Base-by-base conservation (phyloP, 345 rosid species). In the Gossypium herbaceum region DNA sequence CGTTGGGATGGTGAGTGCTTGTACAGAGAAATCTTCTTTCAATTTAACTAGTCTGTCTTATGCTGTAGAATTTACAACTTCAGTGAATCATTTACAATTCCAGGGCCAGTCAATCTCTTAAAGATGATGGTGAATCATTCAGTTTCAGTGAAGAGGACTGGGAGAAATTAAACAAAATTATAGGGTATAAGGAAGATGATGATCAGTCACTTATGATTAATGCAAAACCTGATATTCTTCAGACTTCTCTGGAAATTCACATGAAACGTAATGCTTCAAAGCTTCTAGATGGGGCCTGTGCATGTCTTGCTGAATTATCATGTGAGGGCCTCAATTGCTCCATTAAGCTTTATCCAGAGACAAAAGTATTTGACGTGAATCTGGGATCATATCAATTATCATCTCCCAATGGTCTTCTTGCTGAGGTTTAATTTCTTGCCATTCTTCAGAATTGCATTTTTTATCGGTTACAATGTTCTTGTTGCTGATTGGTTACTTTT, bases 251-350 rank as follows among this genome's bases (percentile, higher is more conserved):
- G 88, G 98, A 95, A 79, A 86, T 95, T 76, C 91, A 87, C 81
- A 90, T 93, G 98, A 88, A 82, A 82, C 98, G 85, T 85, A 95
- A 91, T 79, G 99, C 99, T 81, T 80, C 99, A 66, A 95, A 89
- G 85, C 99, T 95, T 75, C 79, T 87, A 54, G 97, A 87, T 78
- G 93, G 82, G 76, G 81, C 75, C 72, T 84, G 76, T 73, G 85
- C 83, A 62, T 85, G 87, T 79, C 90, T 95, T 79, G 97, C 99
- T 77, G 98, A 91, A 63, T 83, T 95, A 81, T 95, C 99, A 44
- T 89, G 93, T 79, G 92, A 95, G 74, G 90, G 74, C 79, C 87
- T 95, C 61, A 86, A 86, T 79, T 91, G 96, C 86, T 88, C 82
- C 59, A 68, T 95, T 73, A 90, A 88, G 85, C 89, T 95, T 84